phyloP scores from a whole-genome alignment of 257 asterid species.

The Misopates orontium region DNA sequence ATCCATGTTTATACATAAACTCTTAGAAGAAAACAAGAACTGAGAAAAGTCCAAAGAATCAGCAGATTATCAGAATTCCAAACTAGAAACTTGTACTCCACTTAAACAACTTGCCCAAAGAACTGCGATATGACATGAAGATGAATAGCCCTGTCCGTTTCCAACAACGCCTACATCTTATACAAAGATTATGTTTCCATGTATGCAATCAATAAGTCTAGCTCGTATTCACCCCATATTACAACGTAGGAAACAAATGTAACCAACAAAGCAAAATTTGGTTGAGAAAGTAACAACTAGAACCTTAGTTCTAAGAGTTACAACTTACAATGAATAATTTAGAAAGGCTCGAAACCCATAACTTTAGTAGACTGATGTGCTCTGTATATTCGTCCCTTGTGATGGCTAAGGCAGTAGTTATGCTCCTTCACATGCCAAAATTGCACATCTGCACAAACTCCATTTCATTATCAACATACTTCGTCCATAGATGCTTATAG shows the following conservation, averaged over 20 bases:
- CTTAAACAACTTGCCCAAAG: not conserved
- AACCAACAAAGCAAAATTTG: constrained; percentile 34
- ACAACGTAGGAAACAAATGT: constrained; percentile 23
- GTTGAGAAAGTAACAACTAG: constrained; percentile 32
- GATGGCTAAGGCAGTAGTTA: constrained; percentile 22
- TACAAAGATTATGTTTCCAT: constrained; percentile 37
- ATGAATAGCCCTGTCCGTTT: not conserved
- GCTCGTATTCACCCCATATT: constrained; percentile 25
- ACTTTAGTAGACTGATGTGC: constrained; percentile 28
- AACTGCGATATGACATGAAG: not conserved
- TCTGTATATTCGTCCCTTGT: constrained; percentile 28
- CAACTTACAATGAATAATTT: constrained; percentile 28
- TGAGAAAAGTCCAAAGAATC: not conserved
- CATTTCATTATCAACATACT: constrained; percentile 88
- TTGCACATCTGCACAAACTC: constrained; percentile 97
- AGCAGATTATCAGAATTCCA: not conserved
- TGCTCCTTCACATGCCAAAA: constrained; percentile 75
- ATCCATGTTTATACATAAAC: constrained; percentile 1
- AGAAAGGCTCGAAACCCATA: constrained; percentile 27
- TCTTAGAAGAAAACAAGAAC: not conserved
- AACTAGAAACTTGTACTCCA: not conserved
- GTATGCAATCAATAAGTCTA: constrained; percentile 27
- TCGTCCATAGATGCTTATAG: constrained; percentile 92
- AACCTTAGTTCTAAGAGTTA: constrained; percentile 46
- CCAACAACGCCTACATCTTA: constrained; percentile 29